phyloP scores from a whole-genome alignment of 495 filamentous ascomycete genomes.

The Oleoguttula mirabilis region DNA sequence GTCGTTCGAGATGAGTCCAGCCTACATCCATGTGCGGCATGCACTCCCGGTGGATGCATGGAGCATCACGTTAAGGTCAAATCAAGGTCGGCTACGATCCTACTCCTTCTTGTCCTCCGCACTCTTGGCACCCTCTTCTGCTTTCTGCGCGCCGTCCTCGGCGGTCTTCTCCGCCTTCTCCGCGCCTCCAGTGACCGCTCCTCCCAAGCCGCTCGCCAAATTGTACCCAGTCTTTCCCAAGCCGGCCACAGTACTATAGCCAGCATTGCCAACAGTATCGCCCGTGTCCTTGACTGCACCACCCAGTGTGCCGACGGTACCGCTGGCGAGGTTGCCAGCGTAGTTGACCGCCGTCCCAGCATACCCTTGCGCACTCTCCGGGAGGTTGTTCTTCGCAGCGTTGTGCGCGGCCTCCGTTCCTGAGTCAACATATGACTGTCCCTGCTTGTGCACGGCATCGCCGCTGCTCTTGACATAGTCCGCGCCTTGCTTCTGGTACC shows the following conservation, averaged over 20 bases:
- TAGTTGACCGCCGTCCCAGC: slow-evolving; percentile 7
- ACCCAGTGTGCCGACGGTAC: slow-evolving; percentile 5
- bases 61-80: no score
- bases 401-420: neutral
- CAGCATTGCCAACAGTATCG: slow-evolving; percentile 11
- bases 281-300: slow-evolving; percentile 6
- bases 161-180: slow-evolving; percentile 1
- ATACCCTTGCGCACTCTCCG: slow-evolving; percentile 5
- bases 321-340: neutral
- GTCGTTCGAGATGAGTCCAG: no score
- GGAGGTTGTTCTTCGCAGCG: slow-evolving; percentile 2
- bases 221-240: slow-evolving; percentile 11
- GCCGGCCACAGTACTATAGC: slow-evolving; percentile 5
- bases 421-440: neutral
- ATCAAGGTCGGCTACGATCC: no score
- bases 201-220: slow-evolving; percentile 1
- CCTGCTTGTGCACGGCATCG: slow-evolving; percentile 1
- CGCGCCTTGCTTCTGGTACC: neutral
- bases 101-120: neutral
- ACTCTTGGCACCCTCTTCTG: neutral
- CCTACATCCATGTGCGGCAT: no score
- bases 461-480: neutral
- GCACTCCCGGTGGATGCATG: no score
- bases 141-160: neutral
- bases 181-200: slow-evolving; percentile 5